Evolutionary conservation across 768 basidiomycete genomes (phyloP).

Genomic region (Amanita thiersii): DNA sequence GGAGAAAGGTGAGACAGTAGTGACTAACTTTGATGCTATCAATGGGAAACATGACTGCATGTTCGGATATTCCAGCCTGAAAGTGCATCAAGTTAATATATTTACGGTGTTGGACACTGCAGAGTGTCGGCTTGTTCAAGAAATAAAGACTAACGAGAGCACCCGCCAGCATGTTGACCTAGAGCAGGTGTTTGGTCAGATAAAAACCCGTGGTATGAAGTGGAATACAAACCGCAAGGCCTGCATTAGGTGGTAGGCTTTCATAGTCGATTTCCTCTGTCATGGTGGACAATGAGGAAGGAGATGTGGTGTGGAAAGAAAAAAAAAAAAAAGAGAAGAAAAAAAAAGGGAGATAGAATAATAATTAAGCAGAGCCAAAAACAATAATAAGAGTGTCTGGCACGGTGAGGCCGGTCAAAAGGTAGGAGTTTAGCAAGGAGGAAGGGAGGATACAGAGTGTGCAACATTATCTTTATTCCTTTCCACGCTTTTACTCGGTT

Average conservation of each 20-base stretch:
- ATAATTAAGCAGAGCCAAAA: not conserved
- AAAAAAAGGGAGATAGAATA: slow-evolving; percentile 1
- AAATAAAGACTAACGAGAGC: slow-evolving; percentile 63
- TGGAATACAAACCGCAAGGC: slow-evolving; percentile 54
- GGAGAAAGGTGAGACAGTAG: slow-evolving; percentile 1
- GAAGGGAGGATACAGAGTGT: no score
- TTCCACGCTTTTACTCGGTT: no score
- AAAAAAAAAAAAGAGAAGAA: slow-evolving; percentile 4
- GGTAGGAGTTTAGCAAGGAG: no score
- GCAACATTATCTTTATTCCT: no score
- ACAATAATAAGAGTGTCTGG: no score
- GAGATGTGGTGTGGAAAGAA: slow-evolving; percentile 3
- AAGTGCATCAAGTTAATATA: slow-evolving; percentile 9
- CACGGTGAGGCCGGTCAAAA: no score
- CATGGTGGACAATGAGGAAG: slow-evolving; percentile 15
- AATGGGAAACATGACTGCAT: slow-evolving; percentile 97
- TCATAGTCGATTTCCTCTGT: slow-evolving; percentile 42
- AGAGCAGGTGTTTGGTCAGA: slow-evolving; percentile 11
- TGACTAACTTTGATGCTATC: slow-evolving; percentile 92
- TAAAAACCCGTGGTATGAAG: slow-evolving; percentile 6
- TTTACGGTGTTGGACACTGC: slow-evolving; percentile 5
- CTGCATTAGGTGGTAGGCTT: slow-evolving; percentile 61
- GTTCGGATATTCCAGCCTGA: slow-evolving; percentile 97
- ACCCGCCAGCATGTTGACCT: slow-evolving; percentile 98
- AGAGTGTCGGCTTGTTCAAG: slow-evolving; percentile 3